Evolutionary conservation across 2,329 filamentous ascomycete genomes (phyloP), one percentile per base, ranked within the genome.

Genomic region (Lizonia empirigonia): DNA sequence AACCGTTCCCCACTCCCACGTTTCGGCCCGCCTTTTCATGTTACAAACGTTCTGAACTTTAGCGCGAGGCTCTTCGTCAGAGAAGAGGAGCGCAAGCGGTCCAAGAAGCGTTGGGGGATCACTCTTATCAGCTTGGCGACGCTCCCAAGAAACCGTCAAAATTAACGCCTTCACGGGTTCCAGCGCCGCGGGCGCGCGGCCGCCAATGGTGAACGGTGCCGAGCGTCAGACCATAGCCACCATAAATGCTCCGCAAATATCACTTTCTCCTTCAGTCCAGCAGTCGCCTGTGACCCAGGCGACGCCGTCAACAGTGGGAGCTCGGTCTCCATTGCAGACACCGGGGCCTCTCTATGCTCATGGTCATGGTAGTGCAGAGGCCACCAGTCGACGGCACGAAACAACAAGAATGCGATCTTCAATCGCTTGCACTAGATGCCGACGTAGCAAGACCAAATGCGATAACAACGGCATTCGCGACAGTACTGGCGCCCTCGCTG

Each of bases 391-490:
- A 50, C 56, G 57, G 19, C 46, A 60, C 37, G 60, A 67, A 40
- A 63, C 65, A 51, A 53, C 57, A 50, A 72, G 76, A 50, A 88
- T 91, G 83, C 83, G 90, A 61, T 91, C 89, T 37, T 90, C 87
- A 66, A 90, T 93, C 68, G 89, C 90, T 38, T 94, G 90, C 73
- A 79, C 84, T 55, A 81, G 85, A 57, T 93, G 90, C 69, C 82
- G 90, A 50, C 84, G 85, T 64, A 91, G 88, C 69, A 95, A 94
- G 75, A 90, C 93, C 69, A 93, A 93, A 74, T 95, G 90, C 76
- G 85, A 90, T 72, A 94, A 94, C 74, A 82, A 83, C 60, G 89
- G 89, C 53, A 16, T 34, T 16, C 82, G 86, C 50, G 82, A 83
- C 55, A 86, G 85, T 13, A 84, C 83, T 13, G 42, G 42, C 26